Percentiles rank a stretch among this genome's conserved stretches.
Evolutionary conservation across 106 monocot genomes (phyloP).

Genomic region (Amphibolis antarctica): DNA sequence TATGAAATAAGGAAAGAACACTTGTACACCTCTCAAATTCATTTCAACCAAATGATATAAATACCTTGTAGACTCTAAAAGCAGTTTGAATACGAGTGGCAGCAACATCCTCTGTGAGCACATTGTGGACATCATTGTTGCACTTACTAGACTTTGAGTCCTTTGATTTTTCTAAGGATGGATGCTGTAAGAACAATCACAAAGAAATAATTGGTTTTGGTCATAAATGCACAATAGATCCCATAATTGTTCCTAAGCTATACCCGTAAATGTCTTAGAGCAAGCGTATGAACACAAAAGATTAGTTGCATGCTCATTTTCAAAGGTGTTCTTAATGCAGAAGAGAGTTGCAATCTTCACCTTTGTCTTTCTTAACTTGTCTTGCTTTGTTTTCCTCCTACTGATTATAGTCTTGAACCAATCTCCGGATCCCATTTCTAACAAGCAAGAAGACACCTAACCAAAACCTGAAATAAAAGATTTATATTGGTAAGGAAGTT

Average conservation of each 20-base stretch:
- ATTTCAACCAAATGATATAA: not conserved
- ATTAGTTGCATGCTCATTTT: too few species aligned
- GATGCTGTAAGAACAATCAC: slow-evolving; percentile 14
- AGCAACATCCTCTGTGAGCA: slow-evolving; percentile 39
- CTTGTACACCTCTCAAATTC: not conserved
- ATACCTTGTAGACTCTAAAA: slow-evolving; percentile 66
- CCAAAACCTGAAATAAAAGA: slow-evolving; percentile 4
- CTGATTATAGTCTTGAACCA: slow-evolving; percentile 68
- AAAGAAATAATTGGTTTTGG: not conserved
- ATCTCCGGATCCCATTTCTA: slow-evolving; percentile 66
- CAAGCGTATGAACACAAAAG: too few species aligned
- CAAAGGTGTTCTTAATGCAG: too few species aligned
- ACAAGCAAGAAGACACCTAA: not conserved
- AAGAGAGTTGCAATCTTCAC: slow-evolving; percentile 10
- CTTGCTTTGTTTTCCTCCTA: slow-evolving; percentile 42
- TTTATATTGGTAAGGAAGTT: too few species aligned
- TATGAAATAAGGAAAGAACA: not conserved
- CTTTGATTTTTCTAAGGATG: slow-evolving; percentile 22
- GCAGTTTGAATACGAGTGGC: slow-evolving; percentile 75
- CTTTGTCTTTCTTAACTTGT: slow-evolving; percentile 20
- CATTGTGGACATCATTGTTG: slow-evolving; percentile 12
- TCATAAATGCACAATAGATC: too few species aligned
- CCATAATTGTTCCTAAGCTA: too few species aligned
- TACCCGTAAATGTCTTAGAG: too few species aligned
- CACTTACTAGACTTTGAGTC: slow-evolving; percentile 19